Evolutionary conservation across 345 rosid species (phyloP), one percentile per base, ranked within the genome.

Genomic region (Ailanthus altissimus): DNA sequence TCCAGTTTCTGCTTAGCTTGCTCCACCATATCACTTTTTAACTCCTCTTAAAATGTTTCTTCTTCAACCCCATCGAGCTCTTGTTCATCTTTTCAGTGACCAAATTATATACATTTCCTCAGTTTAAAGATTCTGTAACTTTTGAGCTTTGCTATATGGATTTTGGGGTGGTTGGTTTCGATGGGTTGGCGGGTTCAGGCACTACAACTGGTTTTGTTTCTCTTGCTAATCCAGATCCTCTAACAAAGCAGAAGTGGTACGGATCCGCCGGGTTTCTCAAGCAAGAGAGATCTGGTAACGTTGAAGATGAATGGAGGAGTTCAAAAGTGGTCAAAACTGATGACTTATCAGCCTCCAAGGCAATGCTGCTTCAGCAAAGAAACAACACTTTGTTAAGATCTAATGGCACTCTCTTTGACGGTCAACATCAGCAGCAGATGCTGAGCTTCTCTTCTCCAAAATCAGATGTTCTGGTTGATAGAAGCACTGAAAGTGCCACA

Each of bases 251-350:
- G 57, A 87, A 80, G 78, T 75, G 77, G 86, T 84, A 84, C 84
- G 90, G 90, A 84, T 89, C 91, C 77, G 85, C 91, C 77, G 93
- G 91, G 77, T 81, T 85, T 28, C 81, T 85, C 79, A 91, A 81
- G 87, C 92, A 86, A 57, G 87, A 83, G 64, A 86, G 87, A 81
- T 76, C 90, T 54, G 68, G 60, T 9, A 64, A 74, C 8, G 73
- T 32, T 38, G 87, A 82, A 46, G 87, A 86, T 70, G 88, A 84
- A 47, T 86, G 91, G 90, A 85, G 86, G 64, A 72, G 83, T 78
- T 82, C 87, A 11, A 91, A 91, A 75, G 78, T 84, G 77, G 80
- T 83, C 66, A 90, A 84, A 77, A 80, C 82, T 58, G 87, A 78
- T 53, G 77, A 75, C 65, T 75, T 73, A 58, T 74, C 85, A 10